Conservation (phyloP, 192 early-diverging fungal species). For the Entrophospora sp. region DNA sequence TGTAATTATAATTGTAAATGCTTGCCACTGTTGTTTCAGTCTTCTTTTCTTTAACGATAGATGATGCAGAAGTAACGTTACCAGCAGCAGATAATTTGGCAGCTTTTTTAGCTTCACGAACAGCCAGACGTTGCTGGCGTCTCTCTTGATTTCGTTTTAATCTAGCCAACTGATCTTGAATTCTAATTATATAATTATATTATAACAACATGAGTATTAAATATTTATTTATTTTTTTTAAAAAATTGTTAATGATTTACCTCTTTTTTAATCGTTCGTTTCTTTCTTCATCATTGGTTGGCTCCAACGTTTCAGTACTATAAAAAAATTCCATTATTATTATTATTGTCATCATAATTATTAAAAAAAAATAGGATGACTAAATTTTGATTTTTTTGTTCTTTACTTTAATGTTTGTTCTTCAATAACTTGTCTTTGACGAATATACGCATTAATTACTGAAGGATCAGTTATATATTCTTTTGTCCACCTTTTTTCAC, state of each 20-base stretch:
- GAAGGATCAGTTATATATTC: conserved; percentile 74
- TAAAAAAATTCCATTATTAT: background rate
- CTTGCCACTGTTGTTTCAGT: conserved; percentile 41
- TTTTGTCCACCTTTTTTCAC: conserved; percentile 63
- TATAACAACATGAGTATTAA: background rate
- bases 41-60: conserved; percentile 44
- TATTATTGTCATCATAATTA: too few relatives aligned
- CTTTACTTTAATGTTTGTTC: conserved; percentile 38
- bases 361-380: too few relatives aligned
- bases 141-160: conserved; percentile 59
- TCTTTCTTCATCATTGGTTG: conserved; percentile 50
- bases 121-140: conserved; percentile 41
- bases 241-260: background rate
- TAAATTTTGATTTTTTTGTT: background rate
- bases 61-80: conserved; percentile 20
- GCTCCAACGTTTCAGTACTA: conserved; percentile 39
- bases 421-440: conserved; percentile 78
- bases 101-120: conserved; percentile 40
- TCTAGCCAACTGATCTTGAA: conserved; percentile 50
- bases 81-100: conserved; percentile 21
- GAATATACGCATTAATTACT: conserved; percentile 85
- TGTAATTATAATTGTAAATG: too few relatives aligned
- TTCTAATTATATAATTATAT: too few relatives aligned
- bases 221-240: background rate
- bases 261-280: conserved; percentile 44